phyloP scores from a whole-genome alignment of 345 rosid genomes.

The Arabidopsis thaliana region DNA sequence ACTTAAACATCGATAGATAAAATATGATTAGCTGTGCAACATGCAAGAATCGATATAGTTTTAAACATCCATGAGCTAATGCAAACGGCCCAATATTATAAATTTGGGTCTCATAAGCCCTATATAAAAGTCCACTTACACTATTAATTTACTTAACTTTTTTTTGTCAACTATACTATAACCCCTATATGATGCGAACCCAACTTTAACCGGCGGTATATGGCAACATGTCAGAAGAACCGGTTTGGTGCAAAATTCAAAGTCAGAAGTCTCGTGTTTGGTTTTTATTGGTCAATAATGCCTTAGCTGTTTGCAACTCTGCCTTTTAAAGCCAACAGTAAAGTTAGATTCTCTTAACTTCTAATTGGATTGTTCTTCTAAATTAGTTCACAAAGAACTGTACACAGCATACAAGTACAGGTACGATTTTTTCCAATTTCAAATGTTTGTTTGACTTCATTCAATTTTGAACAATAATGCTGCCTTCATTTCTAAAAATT shows the following conservation, averaged over 20 bases:
- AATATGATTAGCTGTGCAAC: not conserved
- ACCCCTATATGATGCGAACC: not conserved
- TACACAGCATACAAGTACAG: not conserved
- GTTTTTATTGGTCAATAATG: conserved; percentile 28
- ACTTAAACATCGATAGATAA: not conserved
- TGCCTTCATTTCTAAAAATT: not conserved
- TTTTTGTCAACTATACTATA: no score
- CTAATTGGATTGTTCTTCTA: conserved; percentile 8
- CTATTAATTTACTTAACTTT: no score
- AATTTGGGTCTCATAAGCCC: no score
- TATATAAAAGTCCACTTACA: no score
- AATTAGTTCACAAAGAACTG: not conserved
- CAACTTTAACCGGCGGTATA: conserved; percentile 14
- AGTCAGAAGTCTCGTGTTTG: conserved; percentile 27
- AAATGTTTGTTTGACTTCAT: conserved; percentile 9
- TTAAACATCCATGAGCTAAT: no score
- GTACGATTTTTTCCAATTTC: conserved; percentile 15
- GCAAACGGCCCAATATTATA: no score
- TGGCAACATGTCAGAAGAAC: conserved; percentile 22
- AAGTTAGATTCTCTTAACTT: conserved; percentile 36
- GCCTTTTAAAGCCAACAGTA: conserved; percentile 27
- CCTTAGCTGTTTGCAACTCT: conserved; percentile 41
- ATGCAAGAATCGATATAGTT: no score
- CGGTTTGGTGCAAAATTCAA: conserved; percentile 15
- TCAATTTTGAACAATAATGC: conserved; percentile 14